Base-by-base conservation (phyloP, 768 basidiomycete species). In the Pholiota molesta region DNA sequence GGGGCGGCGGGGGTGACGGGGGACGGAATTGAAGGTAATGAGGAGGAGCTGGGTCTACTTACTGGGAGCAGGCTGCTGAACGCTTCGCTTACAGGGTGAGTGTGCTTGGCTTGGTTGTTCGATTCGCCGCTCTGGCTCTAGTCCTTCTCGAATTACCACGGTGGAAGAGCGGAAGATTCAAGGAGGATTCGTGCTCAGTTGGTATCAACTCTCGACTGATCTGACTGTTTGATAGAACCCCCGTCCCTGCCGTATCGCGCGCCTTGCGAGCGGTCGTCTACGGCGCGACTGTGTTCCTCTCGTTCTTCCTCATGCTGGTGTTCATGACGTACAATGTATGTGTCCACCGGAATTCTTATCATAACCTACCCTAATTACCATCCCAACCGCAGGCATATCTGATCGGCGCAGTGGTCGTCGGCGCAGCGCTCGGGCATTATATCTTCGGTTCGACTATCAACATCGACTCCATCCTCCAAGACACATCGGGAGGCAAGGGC, bases 321-420 rank as follows among this genome's bases (percentile, higher is more conserved):
- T 95, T 94, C 75, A 97, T 97, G 95, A 97, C 95, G 5, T 97
- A 96, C 77, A 97, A 97, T 66, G 93, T 94, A 61, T 69, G 91
- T 78, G 23, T 35, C 28, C 47, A 37, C 33, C 33, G 19, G 1
- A 19, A 42, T 28, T 42, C 37, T 60, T 39, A 21, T 57, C 21
- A 52, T 17, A 29, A 45, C 65, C 42, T 61, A 7, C 59, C 49
- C 6, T 14, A 37, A 9, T 55, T 55, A 17, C 47, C 8, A 16
- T 31, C 16, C 40, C 14, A 19, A 16, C 11, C n/a, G 44, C 66
- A 95, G 94, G 94, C 90, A 35, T 97, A 95, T 68, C 86, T 97
- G 35, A 93, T 97, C 69, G 70, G 83, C 29, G 87, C 95, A 1
- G 90, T 92, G 54, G 89, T 96, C 26, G 63, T 88, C 0, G 95